Evolutionary conservation across 2,329 filamentous ascomycete species (phyloP).

Genomic region (Cladosporium phlei): DNA sequence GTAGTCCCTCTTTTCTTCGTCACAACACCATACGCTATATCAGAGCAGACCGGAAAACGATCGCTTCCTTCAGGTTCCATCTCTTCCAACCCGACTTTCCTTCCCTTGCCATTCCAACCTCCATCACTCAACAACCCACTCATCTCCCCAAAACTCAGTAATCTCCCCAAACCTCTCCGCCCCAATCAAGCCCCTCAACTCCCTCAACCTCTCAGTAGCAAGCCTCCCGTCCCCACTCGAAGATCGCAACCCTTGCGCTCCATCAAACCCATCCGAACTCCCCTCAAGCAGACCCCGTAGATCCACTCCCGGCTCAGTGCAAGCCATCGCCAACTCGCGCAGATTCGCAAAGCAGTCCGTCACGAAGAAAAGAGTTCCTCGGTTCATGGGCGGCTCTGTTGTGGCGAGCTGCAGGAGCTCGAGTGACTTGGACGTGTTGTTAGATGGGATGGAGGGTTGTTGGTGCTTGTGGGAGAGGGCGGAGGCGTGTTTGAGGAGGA

Average conservation of each 20-base stretch:
- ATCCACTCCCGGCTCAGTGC: conserved; percentile 6
- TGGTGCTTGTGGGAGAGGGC: conserved; percentile 9
- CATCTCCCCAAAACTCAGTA: conserved; percentile 36
- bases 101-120: too few species aligned
- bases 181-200: conserved; percentile 33
- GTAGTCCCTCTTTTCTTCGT: too few species aligned
- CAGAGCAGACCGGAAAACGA: too few species aligned
- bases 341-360: conserved; percentile 26
- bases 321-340: conserved; percentile 20
- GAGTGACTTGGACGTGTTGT: conserved; percentile 13
- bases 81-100: too few species aligned
- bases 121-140: conserved; percentile 27
- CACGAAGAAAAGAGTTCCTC: conserved; percentile 22
- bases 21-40: too few species aligned
- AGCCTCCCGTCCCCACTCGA: conserved; percentile 22
- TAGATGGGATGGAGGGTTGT: too few species aligned
- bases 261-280: conserved; percentile 14
- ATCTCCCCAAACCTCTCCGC: conserved; percentile 28
- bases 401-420: conserved; percentile 27
- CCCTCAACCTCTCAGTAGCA: conserved; percentile 18
- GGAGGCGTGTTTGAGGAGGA: conserved; percentile 16
- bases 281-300: too few species aligned
- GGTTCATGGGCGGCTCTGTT: conserved; percentile 20
- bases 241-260: neutral
- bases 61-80: too few species aligned